phyloP scores from a whole-genome alignment of 805 yeast species.

The Teunomyces stri region DNA sequence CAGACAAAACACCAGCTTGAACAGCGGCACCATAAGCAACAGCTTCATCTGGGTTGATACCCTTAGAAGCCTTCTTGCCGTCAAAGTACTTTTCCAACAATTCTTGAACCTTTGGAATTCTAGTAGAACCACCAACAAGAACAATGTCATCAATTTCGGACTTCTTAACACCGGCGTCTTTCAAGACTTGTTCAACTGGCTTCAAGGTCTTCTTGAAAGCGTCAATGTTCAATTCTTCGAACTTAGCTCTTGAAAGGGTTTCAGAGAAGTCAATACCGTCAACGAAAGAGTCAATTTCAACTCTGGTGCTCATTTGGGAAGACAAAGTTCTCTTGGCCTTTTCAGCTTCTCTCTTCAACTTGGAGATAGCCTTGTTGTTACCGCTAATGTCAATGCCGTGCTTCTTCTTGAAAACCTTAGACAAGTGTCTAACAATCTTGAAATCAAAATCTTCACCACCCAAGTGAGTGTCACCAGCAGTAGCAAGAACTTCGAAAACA shows the following conservation, averaged over 20 bases:
- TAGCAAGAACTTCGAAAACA: conserved; percentile 47
- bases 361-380: conserved; percentile 43
- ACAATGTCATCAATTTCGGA: conserved; percentile 47
- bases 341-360: conserved; percentile 49
- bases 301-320: conserved; percentile 40
- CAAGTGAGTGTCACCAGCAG: conserved; percentile 51
- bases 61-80: conserved; percentile 48
- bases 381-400: conserved; percentile 41
- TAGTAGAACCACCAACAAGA: conserved; percentile 49
- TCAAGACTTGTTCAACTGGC: conserved; percentile 47
- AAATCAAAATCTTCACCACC: conserved; percentile 52
- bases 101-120: conserved; percentile 51
- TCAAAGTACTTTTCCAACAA: conserved; percentile 44
- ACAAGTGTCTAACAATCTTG: conserved; percentile 42
- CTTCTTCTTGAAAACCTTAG: conserved; percentile 45
- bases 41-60: conserved; percentile 51
- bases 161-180: conserved; percentile 45
- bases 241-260: conserved; percentile 46
- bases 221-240: conserved; percentile 47
- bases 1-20: conserved; percentile 97
- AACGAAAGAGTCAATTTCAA: conserved; percentile 48
- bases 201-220: conserved; percentile 45
- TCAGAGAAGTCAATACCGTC: conserved; percentile 50
- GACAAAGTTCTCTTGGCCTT: conserved; percentile 50
- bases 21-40: conserved; percentile 81